phyloP scores from a whole-genome alignment of 306 rosid genomes.

The Vigna nakashimae region DNA sequence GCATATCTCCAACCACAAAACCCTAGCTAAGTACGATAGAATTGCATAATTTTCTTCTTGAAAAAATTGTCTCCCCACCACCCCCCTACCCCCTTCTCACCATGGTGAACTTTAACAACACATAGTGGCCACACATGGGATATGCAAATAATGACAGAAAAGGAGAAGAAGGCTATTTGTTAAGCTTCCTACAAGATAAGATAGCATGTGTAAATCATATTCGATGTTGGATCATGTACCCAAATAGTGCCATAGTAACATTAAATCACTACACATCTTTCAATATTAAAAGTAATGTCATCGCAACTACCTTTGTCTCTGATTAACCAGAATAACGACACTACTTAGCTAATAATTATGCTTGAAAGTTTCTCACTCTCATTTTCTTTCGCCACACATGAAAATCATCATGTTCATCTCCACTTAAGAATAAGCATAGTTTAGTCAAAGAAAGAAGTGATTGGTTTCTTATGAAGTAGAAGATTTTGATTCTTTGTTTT shows the following conservation, averaged over 20 bases:
- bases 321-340: slow-evolving; percentile 12
- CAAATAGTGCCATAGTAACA: neutral
- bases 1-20: neutral
- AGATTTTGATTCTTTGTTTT: neutral
- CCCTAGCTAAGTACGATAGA: slow-evolving; percentile 30
- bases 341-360: neutral
- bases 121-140: slow-evolving; percentile 20
- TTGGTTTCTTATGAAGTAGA: neutral
- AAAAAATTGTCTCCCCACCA: neutral
- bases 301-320: neutral
- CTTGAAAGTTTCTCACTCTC: slow-evolving; percentile 1
- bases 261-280: neutral
- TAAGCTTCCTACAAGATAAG: slow-evolving; percentile 39
- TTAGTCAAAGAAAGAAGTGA: neutral
- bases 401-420: neutral
- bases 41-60: slow-evolving; percentile 5
- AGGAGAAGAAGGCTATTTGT: slow-evolving; percentile 11
- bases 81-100: neutral
- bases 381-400: neutral
- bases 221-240: slow-evolving; percentile 36
- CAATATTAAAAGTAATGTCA: neutral
- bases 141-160: slow-evolving; percentile 37
- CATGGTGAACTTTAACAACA: slow-evolving; percentile 7
- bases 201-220: slow-evolving; percentile 32
- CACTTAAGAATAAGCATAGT: neutral